Conservation (phyloP, 257 asterid genomes). For the Linderniella brevidens region DNA sequence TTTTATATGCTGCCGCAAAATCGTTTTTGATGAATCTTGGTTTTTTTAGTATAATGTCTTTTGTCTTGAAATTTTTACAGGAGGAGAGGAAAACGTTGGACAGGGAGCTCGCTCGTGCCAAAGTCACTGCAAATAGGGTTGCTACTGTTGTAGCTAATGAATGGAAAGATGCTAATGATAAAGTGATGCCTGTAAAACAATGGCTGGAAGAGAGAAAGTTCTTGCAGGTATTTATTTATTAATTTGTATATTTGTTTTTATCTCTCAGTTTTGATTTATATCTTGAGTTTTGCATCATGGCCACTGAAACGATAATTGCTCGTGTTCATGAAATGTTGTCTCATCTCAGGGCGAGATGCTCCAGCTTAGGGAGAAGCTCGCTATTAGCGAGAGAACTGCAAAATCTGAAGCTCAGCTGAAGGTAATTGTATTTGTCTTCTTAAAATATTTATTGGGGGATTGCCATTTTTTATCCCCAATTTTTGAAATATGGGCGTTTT, state of each 20-base stretch:
- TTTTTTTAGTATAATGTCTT: background rate
- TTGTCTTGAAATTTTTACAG: conserved; percentile 21
- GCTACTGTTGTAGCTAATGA: conserved; percentile 93
- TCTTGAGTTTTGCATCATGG: too few species aligned
- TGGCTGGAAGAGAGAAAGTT: conserved; percentile 96
- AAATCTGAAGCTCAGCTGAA: conserved; percentile 71
- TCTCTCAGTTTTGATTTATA: too few species aligned
- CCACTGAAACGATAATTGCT: too few species aligned
- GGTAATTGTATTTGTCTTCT: conserved; percentile 17
- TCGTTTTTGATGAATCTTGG: too few species aligned
- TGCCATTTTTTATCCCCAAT: too few species aligned
- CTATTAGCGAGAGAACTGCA: conserved; percentile 72
- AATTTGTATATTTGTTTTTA: too few species aligned
- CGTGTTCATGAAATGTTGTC: background rate
- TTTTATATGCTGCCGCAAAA: too few species aligned
- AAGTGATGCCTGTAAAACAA: conserved; percentile 97
- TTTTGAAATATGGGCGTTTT: too few species aligned
- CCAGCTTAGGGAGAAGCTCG: conserved; percentile 64
- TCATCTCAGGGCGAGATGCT: conserved; percentile 61
- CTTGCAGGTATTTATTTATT: conserved; percentile 45
- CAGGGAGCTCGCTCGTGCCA: conserved; percentile 90
- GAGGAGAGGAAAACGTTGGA: conserved; percentile 79
- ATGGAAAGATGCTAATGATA: conserved; percentile 90
- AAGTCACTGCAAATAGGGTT: conserved; percentile 88
- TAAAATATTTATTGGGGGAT: background rate